Base-by-base conservation (phyloP, 768 basidiomycete genomes). In the Panellus pusillus region DNA sequence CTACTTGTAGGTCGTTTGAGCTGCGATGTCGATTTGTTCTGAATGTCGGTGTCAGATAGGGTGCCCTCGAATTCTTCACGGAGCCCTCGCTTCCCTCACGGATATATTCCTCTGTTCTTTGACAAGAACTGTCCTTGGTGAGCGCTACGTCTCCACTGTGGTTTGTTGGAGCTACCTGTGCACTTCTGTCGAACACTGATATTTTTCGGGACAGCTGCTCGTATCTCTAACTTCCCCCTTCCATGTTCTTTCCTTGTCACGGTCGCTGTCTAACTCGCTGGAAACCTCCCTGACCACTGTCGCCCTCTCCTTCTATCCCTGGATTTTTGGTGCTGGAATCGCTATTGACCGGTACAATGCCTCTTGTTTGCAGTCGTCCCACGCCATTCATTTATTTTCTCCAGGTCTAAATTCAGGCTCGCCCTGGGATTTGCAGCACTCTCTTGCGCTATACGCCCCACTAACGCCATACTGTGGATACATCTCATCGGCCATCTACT, bases 221-320 rank as follows among this genome's bases (percentile, higher is more conserved):
- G 67, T 98, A 35, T 91, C 93, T 24, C 65, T 96, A 46, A 83
- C 87, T 1, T 95, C 91, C 5, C 83, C 96, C 65, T 98, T 98
- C 73, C 82, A 98, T 69, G 83, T 81, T 0, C 76, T 95, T 47
- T 80, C 91, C 1, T 74, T 97, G 20, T 89, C 94, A 4, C 81
- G 97, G 32, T 91, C 94, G 1, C 73, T 98, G 47, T 95, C 93
- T 28, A 99, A 98, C 66, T 95, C 93, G 12, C 72, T 95, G 24
- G 97, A 99, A 65, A 93, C 93, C 0, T 84, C 91, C 0, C 71
- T 98, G 39, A 89, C 90, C 0, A 85, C 85, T 0, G 70, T 88
- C 38, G 95, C 94, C 1, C 78, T 96, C 50, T 73, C 75, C 12
- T 79, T 79, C 64, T 98, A 90, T 70, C 94, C 89, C 0, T 91